A percentile compares a stretch with the other conserved stretches of the same genome.
phyloP scores from a whole-genome alignment of 805 yeast genomes.

The Hanseniaspora lachancei region DNA sequence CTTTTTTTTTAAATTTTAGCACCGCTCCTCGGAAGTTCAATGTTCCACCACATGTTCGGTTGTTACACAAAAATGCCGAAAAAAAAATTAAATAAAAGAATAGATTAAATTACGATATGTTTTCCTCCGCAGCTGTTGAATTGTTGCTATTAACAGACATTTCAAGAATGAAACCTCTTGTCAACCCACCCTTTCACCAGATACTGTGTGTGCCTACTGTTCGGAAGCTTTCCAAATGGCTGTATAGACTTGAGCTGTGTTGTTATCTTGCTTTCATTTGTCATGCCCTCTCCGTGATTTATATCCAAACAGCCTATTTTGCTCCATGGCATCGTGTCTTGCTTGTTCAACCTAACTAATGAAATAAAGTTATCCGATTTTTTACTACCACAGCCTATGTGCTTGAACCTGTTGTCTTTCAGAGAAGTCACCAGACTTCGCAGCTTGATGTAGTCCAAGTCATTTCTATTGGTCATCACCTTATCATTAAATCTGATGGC shows the following conservation, averaged over 20 bases:
- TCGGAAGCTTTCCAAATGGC: conserved; percentile 23
- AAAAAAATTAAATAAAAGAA: background rate
- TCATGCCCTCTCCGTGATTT: background rate
- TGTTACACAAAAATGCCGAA: background rate
- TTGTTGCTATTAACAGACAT: background rate
- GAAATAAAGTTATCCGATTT: background rate
- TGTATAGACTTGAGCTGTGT: conserved; percentile 17
- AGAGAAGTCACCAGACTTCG: background rate
- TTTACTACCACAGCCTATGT: background rate
- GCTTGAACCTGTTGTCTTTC: background rate
- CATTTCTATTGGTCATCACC: background rate
- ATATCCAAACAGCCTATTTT: background rate
- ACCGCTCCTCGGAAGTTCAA: too few relatives aligned
- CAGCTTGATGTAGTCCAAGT: background rate
- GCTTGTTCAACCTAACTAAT: conserved; percentile 1
- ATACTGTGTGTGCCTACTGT: conserved; percentile 22
- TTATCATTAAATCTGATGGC: conserved; percentile 16
- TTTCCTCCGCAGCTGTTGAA: background rate
- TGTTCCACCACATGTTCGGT: too few relatives aligned
- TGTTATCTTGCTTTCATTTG: background rate
- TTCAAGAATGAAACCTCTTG: conserved; percentile 16
- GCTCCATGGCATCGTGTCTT: conserved; percentile 2
- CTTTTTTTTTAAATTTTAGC: too few relatives aligned
- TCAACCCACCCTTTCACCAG: conserved; percentile 29
- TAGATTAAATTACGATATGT: too few relatives aligned